Evolutionary conservation across 306 rosid genomes (phyloP).

Genomic region (Cucurbita ficifolia): DNA sequence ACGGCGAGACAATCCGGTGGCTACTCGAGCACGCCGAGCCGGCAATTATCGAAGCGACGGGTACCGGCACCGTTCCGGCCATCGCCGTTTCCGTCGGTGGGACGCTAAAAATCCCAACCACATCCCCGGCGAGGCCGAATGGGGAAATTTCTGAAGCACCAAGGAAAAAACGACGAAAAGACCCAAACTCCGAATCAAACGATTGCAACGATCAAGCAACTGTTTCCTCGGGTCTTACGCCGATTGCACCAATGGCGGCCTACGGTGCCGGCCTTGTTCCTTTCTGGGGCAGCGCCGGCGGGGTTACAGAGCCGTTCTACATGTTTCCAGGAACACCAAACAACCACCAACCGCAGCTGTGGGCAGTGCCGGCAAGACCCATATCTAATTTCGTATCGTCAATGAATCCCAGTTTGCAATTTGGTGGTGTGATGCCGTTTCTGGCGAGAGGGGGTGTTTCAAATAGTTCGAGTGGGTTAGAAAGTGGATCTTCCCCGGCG

Average conservation of each 20-base stretch:
- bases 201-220: conserved; percentile 37
- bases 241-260: conserved; percentile 23
- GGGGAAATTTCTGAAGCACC: conserved; percentile 22
- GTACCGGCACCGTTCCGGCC: conserved; percentile 72
- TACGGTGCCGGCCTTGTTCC: conserved; percentile 33
- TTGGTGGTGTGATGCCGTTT: conserved; percentile 9
- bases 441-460: conserved; percentile 13
- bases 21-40: conserved; percentile 59
- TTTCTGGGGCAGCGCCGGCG: conserved; percentile 30
- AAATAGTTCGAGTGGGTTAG: conserved; percentile 10
- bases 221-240: conserved; percentile 51
- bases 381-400: conserved; percentile 50
- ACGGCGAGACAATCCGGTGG: conserved; percentile 88
- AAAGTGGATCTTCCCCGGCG: conserved; percentile 14
- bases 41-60: conserved; percentile 67
- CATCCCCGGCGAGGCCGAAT: conserved; percentile 43
- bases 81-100: conserved; percentile 77
- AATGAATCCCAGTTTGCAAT: conserved; percentile 19
- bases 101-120: conserved; percentile 59
- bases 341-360: conserved; percentile 33
- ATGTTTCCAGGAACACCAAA: conserved; percentile 22
- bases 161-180: conserved; percentile 30
- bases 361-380: conserved; percentile 69
- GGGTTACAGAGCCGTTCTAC: conserved; percentile 36
- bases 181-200: conserved; percentile 30